phyloP scores from a whole-genome alignment of 495 filamentous ascomycete species.

The Friedmanniomyces endolithicus region DNA sequence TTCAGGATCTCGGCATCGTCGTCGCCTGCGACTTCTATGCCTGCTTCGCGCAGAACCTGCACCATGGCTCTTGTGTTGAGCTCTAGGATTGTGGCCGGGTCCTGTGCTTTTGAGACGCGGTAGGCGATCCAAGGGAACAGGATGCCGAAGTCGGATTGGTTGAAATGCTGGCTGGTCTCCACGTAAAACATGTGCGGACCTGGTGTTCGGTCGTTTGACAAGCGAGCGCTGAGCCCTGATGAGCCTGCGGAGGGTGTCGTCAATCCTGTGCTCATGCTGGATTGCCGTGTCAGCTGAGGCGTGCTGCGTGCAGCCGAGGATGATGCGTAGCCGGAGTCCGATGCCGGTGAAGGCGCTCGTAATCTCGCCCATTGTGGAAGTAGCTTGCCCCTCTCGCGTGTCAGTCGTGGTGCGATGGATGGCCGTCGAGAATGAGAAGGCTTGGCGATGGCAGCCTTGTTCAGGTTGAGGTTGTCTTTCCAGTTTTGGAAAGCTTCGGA shows the following conservation, averaged over 20 bases:
- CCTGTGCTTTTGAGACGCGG: slow-evolving; percentile 43
- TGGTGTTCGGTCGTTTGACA: background rate
- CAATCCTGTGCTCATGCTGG: background rate
- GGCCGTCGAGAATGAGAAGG: slow-evolving; percentile 8
- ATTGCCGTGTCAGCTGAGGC: slow-evolving; percentile 1
- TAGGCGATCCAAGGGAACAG: slow-evolving; percentile 57
- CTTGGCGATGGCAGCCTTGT: slow-evolving; percentile 41
- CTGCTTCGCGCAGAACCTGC: slow-evolving; percentile 44
- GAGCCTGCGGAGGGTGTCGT: background rate
- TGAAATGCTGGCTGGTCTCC: slow-evolving; percentile 50
- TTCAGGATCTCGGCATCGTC: slow-evolving; percentile 16
- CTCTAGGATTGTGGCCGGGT: slow-evolving; percentile 48
- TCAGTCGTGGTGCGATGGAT: slow-evolving; percentile 6
- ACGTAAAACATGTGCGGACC: slow-evolving; percentile 46
- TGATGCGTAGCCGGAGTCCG: slow-evolving; percentile 18
- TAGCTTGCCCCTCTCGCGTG: slow-evolving; percentile 3
- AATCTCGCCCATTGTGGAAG: slow-evolving; percentile 12
- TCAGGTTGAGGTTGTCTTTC: slow-evolving; percentile 48
- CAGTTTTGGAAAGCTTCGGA: slow-evolving; percentile 62
- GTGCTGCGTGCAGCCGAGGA: background rate
- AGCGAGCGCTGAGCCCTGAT: background rate
- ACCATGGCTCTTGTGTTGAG: slow-evolving; percentile 52
- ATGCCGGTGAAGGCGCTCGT: slow-evolving; percentile 10
- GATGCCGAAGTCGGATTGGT: slow-evolving; percentile 65
- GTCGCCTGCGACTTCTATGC: slow-evolving; percentile 40